Evolutionary conservation across 2,329 filamentous ascomycete species (phyloP).

Genomic region (Nemania abortiva): DNA sequence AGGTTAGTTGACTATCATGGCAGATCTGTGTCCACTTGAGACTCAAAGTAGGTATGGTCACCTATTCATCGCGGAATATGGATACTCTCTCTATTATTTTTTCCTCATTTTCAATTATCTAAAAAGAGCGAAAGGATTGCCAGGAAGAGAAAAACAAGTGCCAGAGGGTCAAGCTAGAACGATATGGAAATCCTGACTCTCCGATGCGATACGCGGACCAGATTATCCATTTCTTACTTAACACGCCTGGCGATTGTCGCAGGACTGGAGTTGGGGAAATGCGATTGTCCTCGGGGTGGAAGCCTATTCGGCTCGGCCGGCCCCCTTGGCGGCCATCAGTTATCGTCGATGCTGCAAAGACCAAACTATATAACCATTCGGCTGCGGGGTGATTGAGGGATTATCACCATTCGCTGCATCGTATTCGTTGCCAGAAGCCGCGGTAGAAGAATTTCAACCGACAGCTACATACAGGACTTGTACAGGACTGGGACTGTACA

Average conservation of each 20-base stretch:
- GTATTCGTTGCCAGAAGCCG: constrained; percentile 24
- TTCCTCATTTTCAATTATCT: too few relatives aligned
- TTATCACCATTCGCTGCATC: constrained; percentile 23
- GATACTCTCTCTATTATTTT: too few relatives aligned
- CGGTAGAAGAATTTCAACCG: constrained; percentile 27
- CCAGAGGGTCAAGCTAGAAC: not conserved
- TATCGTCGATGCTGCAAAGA: constrained; percentile 24
- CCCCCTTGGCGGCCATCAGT: constrained; percentile 26
- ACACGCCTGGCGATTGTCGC: constrained; percentile 11
- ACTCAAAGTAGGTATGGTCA: too few relatives aligned
- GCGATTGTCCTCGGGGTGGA: constrained; percentile 11
- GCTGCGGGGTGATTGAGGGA: constrained; percentile 31
- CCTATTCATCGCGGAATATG: too few relatives aligned
- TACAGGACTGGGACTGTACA: not conserved
- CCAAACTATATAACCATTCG: constrained; percentile 25
- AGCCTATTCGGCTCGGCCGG: constrained; percentile 30
- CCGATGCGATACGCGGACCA: constrained; percentile 1
- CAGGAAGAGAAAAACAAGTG: too few relatives aligned
- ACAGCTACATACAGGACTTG: constrained; percentile 5
- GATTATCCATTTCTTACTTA: constrained; percentile 1
- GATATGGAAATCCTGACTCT: not conserved
- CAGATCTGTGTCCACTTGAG: too few relatives aligned
- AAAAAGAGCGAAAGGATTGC: too few relatives aligned
- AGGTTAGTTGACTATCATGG: too few relatives aligned
- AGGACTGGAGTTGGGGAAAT: constrained; percentile 11